Evolutionary conservation across 495 filamentous ascomycete genomes (phyloP), one percentile per base, ranked within the genome.

Genomic region (Cairneyella variabilis): DNA sequence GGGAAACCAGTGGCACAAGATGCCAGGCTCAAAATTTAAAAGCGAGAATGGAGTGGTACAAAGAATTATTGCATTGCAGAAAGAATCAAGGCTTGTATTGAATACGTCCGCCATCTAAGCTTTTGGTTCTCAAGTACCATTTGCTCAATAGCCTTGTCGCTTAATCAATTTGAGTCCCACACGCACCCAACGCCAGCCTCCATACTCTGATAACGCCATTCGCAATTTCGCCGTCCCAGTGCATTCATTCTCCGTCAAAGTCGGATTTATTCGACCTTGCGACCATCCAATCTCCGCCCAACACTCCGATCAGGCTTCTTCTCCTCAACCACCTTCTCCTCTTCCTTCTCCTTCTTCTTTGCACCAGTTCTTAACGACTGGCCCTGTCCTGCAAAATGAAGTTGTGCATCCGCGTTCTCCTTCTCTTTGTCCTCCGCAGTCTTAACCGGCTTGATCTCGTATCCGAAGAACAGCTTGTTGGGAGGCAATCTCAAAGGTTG

Each of bases 391-490:
- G 83, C 78, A 68, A 97, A 98, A 56, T 86, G 78, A 9, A 84
- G 86, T 61, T 85, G 85, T 2, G 83, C 82, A 23, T 79, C 73
- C 39, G 83, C 82, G 25, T 80, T 79, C 44, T 82, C 75, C 48
- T 76, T 73, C 18, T 81, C 85, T 47, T 85, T 79, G 51, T 89
- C 88, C 23, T 83, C 88, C 18, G 84, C 84, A 37, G 89, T 89
- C 73, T 86, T 89, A 17, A 91, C 77, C 0, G 91, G 91, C 62
- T 86, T 92, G 66, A 96, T 77, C 54, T 93, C 83, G 62, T 97
- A 98, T 10, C 93, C 93, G 58, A 98, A 93, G 73, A 98, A 98
- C 6, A 98, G 73, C 64, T 96, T 92, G 51, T 92, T 91, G 0
- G 85, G 87, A 2, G 90, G 83, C 45, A 98, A 69, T 18, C 93